A percentile compares a stretch with the other conserved stretches of the same genome.
These are phyloP conservation scores for Wickerhamiella allomyrinae DNA, from an alignment of 805 yeast genomes.

Conservation along the genomic window DNA sequence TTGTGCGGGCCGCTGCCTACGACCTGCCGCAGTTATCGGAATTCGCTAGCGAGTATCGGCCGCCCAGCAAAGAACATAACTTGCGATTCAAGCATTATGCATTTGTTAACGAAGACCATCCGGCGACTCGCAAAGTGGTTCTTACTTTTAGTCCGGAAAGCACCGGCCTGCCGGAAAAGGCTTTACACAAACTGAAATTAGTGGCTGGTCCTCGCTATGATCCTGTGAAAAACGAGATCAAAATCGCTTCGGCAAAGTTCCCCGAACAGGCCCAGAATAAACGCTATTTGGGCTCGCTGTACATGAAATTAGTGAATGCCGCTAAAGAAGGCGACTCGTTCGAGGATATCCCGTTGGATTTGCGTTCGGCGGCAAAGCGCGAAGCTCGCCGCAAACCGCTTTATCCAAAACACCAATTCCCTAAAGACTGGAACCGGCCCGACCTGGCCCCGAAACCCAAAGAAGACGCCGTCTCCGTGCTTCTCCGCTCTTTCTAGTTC, in stretches of 20 bases:
- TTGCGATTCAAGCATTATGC: constrained; percentile 58
- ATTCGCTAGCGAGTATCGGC: constrained; percentile 51
- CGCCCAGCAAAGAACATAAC: constrained; percentile 16
- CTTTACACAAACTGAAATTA: constrained; percentile 61
- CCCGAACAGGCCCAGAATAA: constrained; percentile 80
- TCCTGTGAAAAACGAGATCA: constrained; percentile 41
- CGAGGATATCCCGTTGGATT: constrained; percentile 69
- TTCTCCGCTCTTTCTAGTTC: too few species aligned
- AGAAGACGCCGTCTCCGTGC: constrained; percentile 17
- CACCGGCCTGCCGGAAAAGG: constrained; percentile 32
- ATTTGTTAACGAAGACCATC: constrained; percentile 58
- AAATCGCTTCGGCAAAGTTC: constrained; percentile 49
- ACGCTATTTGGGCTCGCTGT: constrained; percentile 47
- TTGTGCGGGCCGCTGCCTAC: constrained; percentile 74
- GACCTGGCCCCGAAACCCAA: constrained; percentile 48
- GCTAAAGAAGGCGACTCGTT: constrained; percentile 55
- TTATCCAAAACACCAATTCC: constrained; percentile 38
- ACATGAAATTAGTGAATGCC: constrained; percentile 46
- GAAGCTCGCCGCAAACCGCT: constrained; percentile 30
- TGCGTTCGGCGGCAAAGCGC: constrained; percentile 45
- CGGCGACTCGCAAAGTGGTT: constrained; percentile 56
- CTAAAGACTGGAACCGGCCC: constrained; percentile 66
- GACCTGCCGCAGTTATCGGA: constrained; percentile 78
- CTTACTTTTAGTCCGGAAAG: constrained; percentile 35
- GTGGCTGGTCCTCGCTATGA: constrained; percentile 70